Evolutionary conservation across 2,329 filamentous ascomycete species (phyloP).

Genomic region (Clarireedia hainanense): DNA sequence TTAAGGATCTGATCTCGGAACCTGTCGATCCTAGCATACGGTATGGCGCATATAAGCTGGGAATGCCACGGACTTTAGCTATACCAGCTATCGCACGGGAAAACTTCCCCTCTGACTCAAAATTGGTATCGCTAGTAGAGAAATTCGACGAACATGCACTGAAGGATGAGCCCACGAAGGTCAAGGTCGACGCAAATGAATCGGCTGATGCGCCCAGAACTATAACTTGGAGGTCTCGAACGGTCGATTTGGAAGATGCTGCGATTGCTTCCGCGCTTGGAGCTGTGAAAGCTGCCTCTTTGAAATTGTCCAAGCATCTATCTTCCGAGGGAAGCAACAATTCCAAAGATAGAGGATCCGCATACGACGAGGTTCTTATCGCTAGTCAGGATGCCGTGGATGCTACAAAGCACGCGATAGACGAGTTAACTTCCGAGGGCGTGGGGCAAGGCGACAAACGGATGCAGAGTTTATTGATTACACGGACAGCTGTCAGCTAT

Average conservation of each 20-base stretch:
- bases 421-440: constrained; percentile 78
- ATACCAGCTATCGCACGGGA: constrained; percentile 71
- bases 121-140: constrained; percentile 60
- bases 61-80: constrained; percentile 76
- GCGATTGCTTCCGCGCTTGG: constrained; percentile 81
- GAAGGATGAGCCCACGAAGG: constrained; percentile 44
- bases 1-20: constrained; percentile 76
- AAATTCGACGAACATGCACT: constrained; percentile 62
- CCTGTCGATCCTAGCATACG: constrained; percentile 90
- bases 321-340: constrained; percentile 36
- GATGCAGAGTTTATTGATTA: constrained; percentile 90
- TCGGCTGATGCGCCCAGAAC: constrained; percentile 58
- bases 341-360: constrained; percentile 65
- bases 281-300: constrained; percentile 51
- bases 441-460: constrained; percentile 74
- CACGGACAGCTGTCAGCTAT: constrained; percentile 88
- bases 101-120: constrained; percentile 62
- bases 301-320: constrained; percentile 41
- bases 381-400: constrained; percentile 91
- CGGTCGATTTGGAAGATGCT: constrained; percentile 85
- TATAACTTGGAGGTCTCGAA: constrained; percentile 77
- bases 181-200: constrained; percentile 41
- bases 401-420: constrained; percentile 85
- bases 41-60: constrained; percentile 88
- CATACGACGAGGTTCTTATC: constrained; percentile 85